Evolutionary conservation across 495 filamentous ascomycete genomes (phyloP).

Genomic region (Tuber brumale): DNA sequence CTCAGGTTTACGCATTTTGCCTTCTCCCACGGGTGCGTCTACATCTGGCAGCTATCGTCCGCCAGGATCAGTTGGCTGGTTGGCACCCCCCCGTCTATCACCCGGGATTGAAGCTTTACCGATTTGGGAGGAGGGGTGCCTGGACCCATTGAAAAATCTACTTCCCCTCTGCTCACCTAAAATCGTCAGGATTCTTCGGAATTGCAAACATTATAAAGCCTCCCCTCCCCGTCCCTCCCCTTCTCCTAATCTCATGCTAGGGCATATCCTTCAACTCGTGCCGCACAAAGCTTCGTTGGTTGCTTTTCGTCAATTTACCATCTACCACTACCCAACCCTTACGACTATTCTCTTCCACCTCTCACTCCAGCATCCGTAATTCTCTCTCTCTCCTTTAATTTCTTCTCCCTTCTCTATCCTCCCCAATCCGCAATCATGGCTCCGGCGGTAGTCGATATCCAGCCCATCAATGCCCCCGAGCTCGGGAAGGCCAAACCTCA

Average conservation of each 20-base stretch:
- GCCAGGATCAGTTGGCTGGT: background rate
- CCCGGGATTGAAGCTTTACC: background rate
- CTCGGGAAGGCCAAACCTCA: slow-evolving; percentile 26
- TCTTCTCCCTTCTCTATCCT: slow-evolving; percentile 8
- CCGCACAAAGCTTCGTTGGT: background rate
- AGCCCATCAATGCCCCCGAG: slow-evolving; percentile 30
- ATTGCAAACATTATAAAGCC: background rate
- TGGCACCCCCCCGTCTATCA: background rate
- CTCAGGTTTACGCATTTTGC: background rate
- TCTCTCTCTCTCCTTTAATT: background rate
- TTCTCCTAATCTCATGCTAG: background rate
- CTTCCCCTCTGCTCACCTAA: background rate
- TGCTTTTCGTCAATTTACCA: background rate
- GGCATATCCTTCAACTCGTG: background rate
- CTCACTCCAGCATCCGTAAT: background rate
- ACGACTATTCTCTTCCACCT: background rate
- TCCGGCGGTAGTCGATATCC: slow-evolving; percentile 34
- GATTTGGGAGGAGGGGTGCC: background rate
- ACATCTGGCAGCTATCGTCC: background rate
- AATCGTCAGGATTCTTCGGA: background rate
- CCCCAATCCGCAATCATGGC: slow-evolving; percentile 31
- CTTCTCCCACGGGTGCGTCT: background rate
- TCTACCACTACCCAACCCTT: background rate
- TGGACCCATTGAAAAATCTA: background rate
- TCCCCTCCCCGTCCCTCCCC: background rate